phyloP scores from a whole-genome alignment of 805 yeast species.

The Debaryomyces tyrocola region DNA sequence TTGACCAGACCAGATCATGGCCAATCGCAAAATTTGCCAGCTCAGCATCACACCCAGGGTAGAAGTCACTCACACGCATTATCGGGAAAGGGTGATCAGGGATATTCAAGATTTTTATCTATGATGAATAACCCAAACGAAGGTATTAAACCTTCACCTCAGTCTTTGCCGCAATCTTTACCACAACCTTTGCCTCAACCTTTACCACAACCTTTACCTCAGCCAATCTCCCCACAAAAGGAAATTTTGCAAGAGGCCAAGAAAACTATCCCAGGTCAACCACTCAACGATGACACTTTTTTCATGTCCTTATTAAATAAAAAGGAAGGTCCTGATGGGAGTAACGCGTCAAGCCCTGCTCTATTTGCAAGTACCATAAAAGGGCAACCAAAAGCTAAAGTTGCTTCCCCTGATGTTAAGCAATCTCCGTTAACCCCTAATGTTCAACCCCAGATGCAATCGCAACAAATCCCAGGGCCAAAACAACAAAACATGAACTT shows the following conservation, averaged over 20 bases:
- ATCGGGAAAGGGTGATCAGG: conserved; percentile 1
- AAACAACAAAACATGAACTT: not conserved
- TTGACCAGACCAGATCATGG: conserved; percentile 2
- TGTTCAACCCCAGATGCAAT: not conserved
- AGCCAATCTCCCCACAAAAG: conserved; percentile 2
- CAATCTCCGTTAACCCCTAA: not conserved
- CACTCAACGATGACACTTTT: conserved; percentile 39
- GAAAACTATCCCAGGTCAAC: conserved; percentile 1
- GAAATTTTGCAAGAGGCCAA: not conserved
- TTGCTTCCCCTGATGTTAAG: not conserved
- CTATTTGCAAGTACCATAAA: not conserved
- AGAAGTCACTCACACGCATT: conserved; percentile 1
- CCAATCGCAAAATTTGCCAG: conserved; percentile 8
- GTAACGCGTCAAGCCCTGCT: not conserved
- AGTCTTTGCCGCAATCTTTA: not conserved
- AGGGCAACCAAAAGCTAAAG: not conserved
- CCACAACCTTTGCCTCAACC: not conserved
- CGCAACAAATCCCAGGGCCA: conserved; percentile 2
- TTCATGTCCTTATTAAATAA: conserved; percentile 48
- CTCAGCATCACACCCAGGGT: not conserved
- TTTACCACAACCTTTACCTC: conserved; percentile 6
- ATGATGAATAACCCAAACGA: not conserved
- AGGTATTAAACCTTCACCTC: not conserved
- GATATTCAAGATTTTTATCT: not conserved
- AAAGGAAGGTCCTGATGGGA: conserved; percentile 11